Percentiles rank a stretch among this genome's conserved stretches.
Conservation (phyloP, 352 stramenopile species). For the Bremia lactucae region DNA sequence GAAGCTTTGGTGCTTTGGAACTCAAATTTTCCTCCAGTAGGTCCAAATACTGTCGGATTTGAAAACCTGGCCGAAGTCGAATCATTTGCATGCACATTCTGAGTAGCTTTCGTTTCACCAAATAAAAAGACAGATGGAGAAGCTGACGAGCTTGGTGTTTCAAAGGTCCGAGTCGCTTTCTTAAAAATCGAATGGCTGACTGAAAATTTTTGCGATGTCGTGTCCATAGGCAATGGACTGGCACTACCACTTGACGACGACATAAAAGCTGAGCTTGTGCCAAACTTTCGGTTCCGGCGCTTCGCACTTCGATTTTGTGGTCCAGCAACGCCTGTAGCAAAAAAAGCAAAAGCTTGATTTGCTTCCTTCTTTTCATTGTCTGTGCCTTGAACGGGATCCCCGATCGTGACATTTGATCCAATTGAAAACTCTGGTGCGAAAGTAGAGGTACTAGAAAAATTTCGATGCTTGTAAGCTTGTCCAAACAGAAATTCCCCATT, state of each 20-base stretch:
- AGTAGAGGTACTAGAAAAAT: no score
- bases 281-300: conserved; percentile 13
- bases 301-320: conserved; percentile 3
- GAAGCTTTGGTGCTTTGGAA: conserved; percentile 4
- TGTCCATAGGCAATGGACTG: background rate
- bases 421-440: background rate
- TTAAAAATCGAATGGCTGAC: conserved; percentile 7
- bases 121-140: no score
- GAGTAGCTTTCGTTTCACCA: no score
- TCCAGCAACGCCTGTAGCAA: conserved; percentile 10
- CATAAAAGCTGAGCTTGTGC: conserved; percentile 1
- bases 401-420: conserved; percentile 1
- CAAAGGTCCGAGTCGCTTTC: background rate
- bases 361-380: conserved; percentile 3
- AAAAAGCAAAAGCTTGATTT: conserved; percentile 3
- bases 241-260: background rate
- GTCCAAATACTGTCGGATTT: background rate
- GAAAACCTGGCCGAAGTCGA: background rate
- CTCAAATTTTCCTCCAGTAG: conserved; percentile 2
- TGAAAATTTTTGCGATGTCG: background rate
- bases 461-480: conserved; percentile 21
- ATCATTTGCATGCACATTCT: background rate
- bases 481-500: conserved; percentile 18
- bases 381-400: background rate
- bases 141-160: conserved; percentile 2